These are phyloP conservation scores for Tricholomella constricta DNA, from an alignment of 768 basidiomycete genomes.

Conservation along the genomic window DNA sequence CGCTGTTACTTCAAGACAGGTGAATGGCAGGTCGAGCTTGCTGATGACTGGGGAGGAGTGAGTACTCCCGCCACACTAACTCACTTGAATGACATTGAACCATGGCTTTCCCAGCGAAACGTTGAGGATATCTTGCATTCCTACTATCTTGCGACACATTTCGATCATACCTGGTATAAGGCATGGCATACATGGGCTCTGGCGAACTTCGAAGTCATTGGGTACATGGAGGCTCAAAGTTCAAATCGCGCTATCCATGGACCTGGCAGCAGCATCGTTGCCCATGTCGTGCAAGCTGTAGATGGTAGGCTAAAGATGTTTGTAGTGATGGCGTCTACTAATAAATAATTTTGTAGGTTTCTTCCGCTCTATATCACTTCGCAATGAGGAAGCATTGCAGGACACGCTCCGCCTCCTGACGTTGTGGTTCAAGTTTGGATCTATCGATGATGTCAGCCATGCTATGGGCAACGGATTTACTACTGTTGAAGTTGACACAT, in stretches of 20 bases:
- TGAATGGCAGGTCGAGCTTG: slow-evolving; percentile 86
- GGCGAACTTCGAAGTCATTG: slow-evolving; percentile 93
- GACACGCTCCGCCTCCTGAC: slow-evolving; percentile 93
- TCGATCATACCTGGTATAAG: slow-evolving; percentile 97
- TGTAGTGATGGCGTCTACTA: not conserved
- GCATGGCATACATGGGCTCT: slow-evolving; percentile 99
- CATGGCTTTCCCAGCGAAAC: slow-evolving; percentile 56
- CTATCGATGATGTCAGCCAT: slow-evolving; percentile 84
- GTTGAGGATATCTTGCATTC: slow-evolving; percentile 81
- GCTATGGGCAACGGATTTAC: slow-evolving; percentile 88
- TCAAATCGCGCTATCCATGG: slow-evolving; percentile 59
- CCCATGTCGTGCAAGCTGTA: slow-evolving; percentile 91
- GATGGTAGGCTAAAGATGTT: slow-evolving; percentile 54
- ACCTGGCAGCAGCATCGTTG: slow-evolving; percentile 63
- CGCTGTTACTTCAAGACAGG: slow-evolving; percentile 97
- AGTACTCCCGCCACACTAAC: slow-evolving; percentile 29
- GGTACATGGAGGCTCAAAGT: slow-evolving; percentile 69
- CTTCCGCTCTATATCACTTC: slow-evolving; percentile 91
- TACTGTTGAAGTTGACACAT: slow-evolving; percentile 92
- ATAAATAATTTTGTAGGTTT: slow-evolving; percentile 60
- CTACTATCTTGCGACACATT: slow-evolving; percentile 85
- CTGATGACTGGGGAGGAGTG: slow-evolving; percentile 79
- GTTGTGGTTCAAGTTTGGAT: slow-evolving; percentile 97
- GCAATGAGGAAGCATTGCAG: slow-evolving; percentile 89
- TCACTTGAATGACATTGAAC: not conserved